A percentile compares a stretch with the other conserved stretches of the same genome.
phyloP scores from a whole-genome alignment of 306 rosid species.

The Cucumis hystrix region DNA sequence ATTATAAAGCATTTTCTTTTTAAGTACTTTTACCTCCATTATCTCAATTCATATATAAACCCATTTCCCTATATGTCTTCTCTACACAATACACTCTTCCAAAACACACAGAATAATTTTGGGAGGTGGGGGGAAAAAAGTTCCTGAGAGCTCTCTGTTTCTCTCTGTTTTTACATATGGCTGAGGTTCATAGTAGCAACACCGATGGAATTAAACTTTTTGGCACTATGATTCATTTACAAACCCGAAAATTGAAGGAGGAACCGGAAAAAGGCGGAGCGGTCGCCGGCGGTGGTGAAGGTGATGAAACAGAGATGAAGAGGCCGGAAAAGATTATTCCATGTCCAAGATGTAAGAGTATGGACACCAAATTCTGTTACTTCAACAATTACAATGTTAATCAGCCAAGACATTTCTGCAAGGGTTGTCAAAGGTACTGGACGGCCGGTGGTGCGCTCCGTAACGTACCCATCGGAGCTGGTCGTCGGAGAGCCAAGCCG shows the following conservation, averaged over 20 bases:
- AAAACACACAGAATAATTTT: background rate
- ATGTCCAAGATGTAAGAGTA: constrained; percentile 88
- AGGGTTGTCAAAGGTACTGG: constrained; percentile 84
- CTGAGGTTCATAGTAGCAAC: constrained; percentile 21
- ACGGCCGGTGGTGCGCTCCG: constrained; percentile 88
- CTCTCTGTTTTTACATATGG: constrained; percentile 26
- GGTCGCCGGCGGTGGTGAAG: background rate
- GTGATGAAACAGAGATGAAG: constrained; percentile 24
- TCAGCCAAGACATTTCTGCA: constrained; percentile 85
- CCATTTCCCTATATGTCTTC: background rate
- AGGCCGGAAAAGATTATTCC: constrained; percentile 53
- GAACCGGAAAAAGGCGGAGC: constrained; percentile 11
- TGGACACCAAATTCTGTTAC: constrained; percentile 86
- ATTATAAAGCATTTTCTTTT: background rate
- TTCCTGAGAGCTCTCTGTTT: background rate
- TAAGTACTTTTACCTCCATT: constrained; percentile 18
- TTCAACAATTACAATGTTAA: constrained; percentile 86
- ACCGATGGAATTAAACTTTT: constrained; percentile 70
- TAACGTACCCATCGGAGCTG: constrained; percentile 70
- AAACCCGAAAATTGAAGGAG: constrained; percentile 20
- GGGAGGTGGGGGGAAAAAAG: background rate
- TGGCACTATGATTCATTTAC: constrained; percentile 49
- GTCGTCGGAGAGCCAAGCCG: constrained; percentile 62
- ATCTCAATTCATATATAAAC: background rate
- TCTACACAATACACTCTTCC: background rate